Evolutionary conservation across 2,329 filamentous ascomycete species (phyloP), one percentile per base, ranked within the genome.

Genomic region (Hypoxylon sp.): DNA sequence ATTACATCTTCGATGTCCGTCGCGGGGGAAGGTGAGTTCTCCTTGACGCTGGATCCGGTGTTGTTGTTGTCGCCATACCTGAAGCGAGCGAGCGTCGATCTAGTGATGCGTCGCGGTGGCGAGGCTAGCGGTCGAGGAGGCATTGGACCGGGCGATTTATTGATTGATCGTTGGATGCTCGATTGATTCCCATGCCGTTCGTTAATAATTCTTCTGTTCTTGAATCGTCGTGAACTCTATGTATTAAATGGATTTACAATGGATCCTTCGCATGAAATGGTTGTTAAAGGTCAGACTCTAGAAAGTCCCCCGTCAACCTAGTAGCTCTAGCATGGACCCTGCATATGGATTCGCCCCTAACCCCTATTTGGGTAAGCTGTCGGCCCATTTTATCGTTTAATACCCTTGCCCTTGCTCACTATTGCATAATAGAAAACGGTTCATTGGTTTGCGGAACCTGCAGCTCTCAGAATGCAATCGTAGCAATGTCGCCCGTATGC

Each of bases 51-150:
- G 11, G 40, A 29, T 51, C 19, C 11, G 32, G 34, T 44, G 30
- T 57, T 53, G 50, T 41, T 57, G 32, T 36, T 44, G 30, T 57
- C 55, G 50, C 43, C 57, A 23, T 64, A 64, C 4, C 65, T 60
- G 45, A 69, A 69, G 15, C 65, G 66, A n/a, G 66, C 63, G 11
- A 69, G 65, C 11, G 67, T 64, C 21, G 63, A 62, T 21, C 67
- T 55, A 6, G 67, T 69, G 47, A 67, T 67, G 8, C 66, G 67
- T n/a, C 64, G 63, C 29, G 61, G 63, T 41, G 63, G 60, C 34
- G 64, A 60, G 4, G 40, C 47, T 55, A 52, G 19, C 31, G 60
- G 48, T 35, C 40, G 51, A 45, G 59, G 43, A 42, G 55, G 45
- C 64, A 67, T 67, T 25, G 49, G 36, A 36, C n/a, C 11, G 40